phyloP scores from a whole-genome alignment of 1,139 yeast species.

The Blastobotrys serpentis region DNA sequence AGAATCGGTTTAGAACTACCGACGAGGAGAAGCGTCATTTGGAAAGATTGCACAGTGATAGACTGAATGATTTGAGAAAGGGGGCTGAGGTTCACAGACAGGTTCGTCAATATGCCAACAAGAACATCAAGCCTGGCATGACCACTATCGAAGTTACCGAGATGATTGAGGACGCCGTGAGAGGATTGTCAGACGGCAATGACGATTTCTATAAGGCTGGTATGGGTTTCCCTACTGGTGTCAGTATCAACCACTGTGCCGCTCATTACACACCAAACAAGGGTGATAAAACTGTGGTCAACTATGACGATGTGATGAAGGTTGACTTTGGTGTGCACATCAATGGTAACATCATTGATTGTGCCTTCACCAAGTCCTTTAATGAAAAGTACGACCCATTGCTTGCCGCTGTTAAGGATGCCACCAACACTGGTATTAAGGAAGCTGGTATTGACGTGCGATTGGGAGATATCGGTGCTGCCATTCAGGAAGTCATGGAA shows the following conservation, averaged over 20 bases:
- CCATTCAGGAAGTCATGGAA: constrained; percentile 96
- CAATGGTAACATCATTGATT: constrained; percentile 91
- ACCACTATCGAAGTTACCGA: constrained; percentile 86
- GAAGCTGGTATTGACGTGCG: constrained; percentile 97
- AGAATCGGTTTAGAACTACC: constrained; percentile 73
- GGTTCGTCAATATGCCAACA: constrained; percentile 77
- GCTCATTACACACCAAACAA: constrained; percentile 98
- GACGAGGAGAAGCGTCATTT: constrained; percentile 81
- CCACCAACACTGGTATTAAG: constrained; percentile 88
- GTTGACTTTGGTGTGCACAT: constrained; percentile 97
- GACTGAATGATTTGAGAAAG: constrained; percentile 87
- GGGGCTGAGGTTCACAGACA: constrained; percentile 96
- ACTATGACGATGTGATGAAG: constrained; percentile 90
- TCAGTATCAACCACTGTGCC: constrained; percentile 89
- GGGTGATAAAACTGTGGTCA: constrained; percentile 79
- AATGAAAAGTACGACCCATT: constrained; percentile 79
- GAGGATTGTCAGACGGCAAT: constrained; percentile 68
- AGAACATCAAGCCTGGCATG: constrained; percentile 86
- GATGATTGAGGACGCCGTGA: constrained; percentile 78
- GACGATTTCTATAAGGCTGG: constrained; percentile 66
- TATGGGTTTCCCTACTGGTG: constrained; percentile 96
- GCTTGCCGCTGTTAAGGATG: constrained; percentile 81
- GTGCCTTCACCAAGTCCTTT: constrained; percentile 91
- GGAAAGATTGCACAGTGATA: constrained; percentile 62
- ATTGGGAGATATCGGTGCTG: constrained; percentile 91